phyloP scores from a whole-genome alignment of 23 red algal genomes.

The Agarophyton chilense region DNA sequence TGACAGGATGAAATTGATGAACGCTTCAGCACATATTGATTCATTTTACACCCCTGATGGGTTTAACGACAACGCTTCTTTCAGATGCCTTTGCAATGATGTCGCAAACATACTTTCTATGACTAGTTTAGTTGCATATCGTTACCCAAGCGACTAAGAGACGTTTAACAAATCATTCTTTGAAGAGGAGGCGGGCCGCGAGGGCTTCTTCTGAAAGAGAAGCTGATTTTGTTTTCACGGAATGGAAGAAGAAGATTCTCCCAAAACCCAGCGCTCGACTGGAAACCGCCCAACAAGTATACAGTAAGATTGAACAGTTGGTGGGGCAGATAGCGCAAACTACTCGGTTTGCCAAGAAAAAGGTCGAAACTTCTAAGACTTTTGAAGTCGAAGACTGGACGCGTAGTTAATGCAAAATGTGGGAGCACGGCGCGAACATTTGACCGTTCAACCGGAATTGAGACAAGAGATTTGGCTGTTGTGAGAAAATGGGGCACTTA shows the following conservation, averaged over 20 bases:
- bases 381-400: background rate
- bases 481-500: background rate
- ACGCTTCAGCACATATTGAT: background rate
- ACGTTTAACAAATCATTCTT: background rate
- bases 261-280: background rate
- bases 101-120: background rate
- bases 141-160: background rate
- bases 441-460: background rate
- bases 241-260: background rate
- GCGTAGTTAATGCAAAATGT: background rate
- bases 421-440: background rate
- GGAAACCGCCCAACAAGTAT: background rate
- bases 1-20: background rate
- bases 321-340: background rate
- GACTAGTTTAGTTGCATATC: background rate
- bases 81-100: background rate
- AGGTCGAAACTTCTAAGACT: background rate
- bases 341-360: background rate
- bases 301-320: background rate
- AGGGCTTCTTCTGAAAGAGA: background rate
- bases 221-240: background rate
- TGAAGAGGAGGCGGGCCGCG: background rate
- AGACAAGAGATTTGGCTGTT: background rate
- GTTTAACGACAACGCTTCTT: constrained; percentile 11
- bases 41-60: background rate